Evolutionary conservation across 2,329 filamentous ascomycete species (phyloP).

Genomic region (Neofusicoccum sp.): DNA sequence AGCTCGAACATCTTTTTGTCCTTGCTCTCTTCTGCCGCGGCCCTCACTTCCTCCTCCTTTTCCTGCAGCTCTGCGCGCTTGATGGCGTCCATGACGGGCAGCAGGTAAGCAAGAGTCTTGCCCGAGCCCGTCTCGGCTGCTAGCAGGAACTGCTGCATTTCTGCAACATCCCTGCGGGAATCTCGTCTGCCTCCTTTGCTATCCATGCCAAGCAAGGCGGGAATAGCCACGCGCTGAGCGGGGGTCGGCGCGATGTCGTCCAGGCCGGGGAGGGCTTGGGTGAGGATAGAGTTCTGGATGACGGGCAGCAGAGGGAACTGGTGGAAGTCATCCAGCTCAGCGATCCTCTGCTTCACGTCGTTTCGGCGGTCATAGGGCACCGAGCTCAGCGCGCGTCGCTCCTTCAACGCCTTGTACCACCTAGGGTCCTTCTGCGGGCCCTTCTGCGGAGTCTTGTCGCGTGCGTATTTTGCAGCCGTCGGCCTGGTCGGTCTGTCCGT

Average conservation of each 20-base stretch:
- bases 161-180: constrained; percentile 28
- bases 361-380: constrained; percentile 70
- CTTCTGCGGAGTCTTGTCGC: neutral
- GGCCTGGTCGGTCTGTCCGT: neutral
- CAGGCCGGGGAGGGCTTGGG: constrained; percentile 73
- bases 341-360: constrained; percentile 60
- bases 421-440: neutral
- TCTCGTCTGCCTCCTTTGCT: constrained; percentile 21
- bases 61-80: constrained; percentile 68
- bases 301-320: constrained; percentile 72
- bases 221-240: constrained; percentile 78
- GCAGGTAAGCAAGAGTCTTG: constrained; percentile 89
- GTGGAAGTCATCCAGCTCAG: constrained; percentile 73
- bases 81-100: constrained; percentile 80
- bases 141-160: constrained; percentile 68
- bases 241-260: constrained; percentile 79
- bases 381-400: constrained; percentile 77
- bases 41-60: constrained; percentile 51
- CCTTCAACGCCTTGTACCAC: constrained; percentile 71
- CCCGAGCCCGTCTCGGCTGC: constrained; percentile 96
- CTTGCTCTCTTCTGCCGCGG: constrained; percentile 28
- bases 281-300: constrained; percentile 67
- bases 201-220: constrained; percentile 66
- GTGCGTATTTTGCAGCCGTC: too few relatives aligned
- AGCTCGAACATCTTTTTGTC: constrained; percentile 59